A percentile compares a stretch with the other conserved stretches of the same genome.
phyloP scores from a whole-genome alignment of 106 monocot species.

The Agapanthus africanus region DNA sequence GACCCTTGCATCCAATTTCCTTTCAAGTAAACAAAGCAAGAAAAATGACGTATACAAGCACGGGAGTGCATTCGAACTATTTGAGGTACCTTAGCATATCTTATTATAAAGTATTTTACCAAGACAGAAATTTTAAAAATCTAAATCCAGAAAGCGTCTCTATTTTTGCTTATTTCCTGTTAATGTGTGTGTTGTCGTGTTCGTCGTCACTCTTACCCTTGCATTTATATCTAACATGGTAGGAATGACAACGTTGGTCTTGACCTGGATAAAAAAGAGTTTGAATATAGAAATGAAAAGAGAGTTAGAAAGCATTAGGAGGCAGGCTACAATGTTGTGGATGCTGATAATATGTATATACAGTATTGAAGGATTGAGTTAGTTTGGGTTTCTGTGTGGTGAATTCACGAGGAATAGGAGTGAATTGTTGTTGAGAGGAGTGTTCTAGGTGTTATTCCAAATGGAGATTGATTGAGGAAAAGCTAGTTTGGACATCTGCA shows the following conservation, averaged over 20 bases:
- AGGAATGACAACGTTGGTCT: not conserved
- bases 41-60: conserved; percentile 64
- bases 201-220: no score
- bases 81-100: conserved; percentile 50
- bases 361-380: not conserved
- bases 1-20: conserved; percentile 35
- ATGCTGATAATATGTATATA: not conserved
- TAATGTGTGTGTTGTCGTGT: not conserved
- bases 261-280: not conserved
- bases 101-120: not conserved
- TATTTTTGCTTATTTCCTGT: not conserved
- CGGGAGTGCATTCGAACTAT: conserved; percentile 76
- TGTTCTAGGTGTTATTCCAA: no score
- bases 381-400: not conserved
- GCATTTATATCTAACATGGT: not conserved
- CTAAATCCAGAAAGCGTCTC: not conserved
- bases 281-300: not conserved
- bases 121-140: not conserved
- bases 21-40: conserved; percentile 33
- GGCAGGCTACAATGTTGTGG: no score
- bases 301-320: no score
- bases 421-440: not conserved
- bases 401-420: not conserved
- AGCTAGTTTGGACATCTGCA: not conserved
- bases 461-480: no score